phyloP scores from a whole-genome alignment of 805 yeast genomes.

The Ogataea trehalophila region DNA sequence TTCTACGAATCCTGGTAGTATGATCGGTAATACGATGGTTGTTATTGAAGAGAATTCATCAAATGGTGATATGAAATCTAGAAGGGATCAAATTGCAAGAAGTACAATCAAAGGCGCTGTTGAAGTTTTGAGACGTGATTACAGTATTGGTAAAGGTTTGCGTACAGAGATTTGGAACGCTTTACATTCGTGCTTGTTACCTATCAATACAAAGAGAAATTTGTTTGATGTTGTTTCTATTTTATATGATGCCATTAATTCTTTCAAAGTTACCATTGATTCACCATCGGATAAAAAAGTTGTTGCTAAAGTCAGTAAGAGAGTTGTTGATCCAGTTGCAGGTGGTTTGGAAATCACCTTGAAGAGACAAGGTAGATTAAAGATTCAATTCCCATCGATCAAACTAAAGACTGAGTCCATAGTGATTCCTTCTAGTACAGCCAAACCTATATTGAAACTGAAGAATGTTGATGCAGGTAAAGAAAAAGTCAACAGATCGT shows the following conservation, averaged over 20 bases:
- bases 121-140: conserved; percentile 56
- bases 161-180: conserved; percentile 62
- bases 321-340: conserved; percentile 9
- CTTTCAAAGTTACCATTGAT: conserved; percentile 55
- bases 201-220: conserved; percentile 54
- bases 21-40: conserved; percentile 35
- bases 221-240: conserved; percentile 64
- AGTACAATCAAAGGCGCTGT: conserved; percentile 61
- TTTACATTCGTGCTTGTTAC: conserved; percentile 55
- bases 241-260: conserved; percentile 56
- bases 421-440: conserved; percentile 1
- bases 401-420: conserved; percentile 20
- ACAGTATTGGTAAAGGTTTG: conserved; percentile 53
- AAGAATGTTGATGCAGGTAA: conserved; percentile 9
- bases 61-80: conserved; percentile 38
- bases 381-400: conserved; percentile 41
- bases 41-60: conserved; percentile 52
- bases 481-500: not conserved
- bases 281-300: conserved; percentile 67
- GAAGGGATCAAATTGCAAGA: conserved; percentile 65
- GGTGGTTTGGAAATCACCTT: conserved; percentile 47
- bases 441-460: conserved; percentile 13
- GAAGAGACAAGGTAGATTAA: conserved; percentile 55
- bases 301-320: conserved; percentile 44
- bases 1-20: not conserved